Conservation (phyloP, 805 yeast genomes). For the Deakozyma indianensis region DNA sequence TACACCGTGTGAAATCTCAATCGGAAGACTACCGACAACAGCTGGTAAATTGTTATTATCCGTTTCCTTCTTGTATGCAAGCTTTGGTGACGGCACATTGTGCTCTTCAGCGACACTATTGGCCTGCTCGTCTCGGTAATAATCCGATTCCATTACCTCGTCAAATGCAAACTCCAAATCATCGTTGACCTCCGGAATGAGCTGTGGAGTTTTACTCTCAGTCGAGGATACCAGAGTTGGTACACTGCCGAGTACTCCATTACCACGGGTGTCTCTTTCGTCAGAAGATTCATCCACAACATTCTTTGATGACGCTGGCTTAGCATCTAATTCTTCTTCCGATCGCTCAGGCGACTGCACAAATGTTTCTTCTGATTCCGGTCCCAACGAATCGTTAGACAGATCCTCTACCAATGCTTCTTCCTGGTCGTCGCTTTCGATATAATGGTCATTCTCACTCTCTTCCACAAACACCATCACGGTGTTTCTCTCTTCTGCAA, state of each 20-base stretch:
- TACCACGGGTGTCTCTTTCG: not conserved
- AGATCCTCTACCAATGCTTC: not conserved
- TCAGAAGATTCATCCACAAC: not conserved
- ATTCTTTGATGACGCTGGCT: too few species aligned
- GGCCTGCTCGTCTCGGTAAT: not conserved
- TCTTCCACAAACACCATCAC: not conserved
- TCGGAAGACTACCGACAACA: not conserved
- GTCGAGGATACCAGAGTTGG: not conserved
- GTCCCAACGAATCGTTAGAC: not conserved
- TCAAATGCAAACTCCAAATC: slow-evolving; percentile 1
- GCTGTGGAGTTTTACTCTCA: not conserved
- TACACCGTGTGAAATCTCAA: not conserved
- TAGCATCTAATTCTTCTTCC: not conserved
- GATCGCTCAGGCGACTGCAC: not conserved
- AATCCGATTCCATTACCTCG: not conserved
- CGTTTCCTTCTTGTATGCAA: not conserved
- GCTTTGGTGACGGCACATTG: not conserved
- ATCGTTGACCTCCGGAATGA: not conserved
- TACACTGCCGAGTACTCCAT: not conserved
- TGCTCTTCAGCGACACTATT: not conserved
- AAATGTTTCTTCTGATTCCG: not conserved
- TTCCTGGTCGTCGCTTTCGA: not conserved
- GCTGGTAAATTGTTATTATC: not conserved
- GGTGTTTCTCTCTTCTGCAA: not conserved
- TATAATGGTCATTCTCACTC: not conserved